phyloP scores from a whole-genome alignment of 2,329 filamentous ascomycete species.

The Dactylellina haptotyla region DNA sequence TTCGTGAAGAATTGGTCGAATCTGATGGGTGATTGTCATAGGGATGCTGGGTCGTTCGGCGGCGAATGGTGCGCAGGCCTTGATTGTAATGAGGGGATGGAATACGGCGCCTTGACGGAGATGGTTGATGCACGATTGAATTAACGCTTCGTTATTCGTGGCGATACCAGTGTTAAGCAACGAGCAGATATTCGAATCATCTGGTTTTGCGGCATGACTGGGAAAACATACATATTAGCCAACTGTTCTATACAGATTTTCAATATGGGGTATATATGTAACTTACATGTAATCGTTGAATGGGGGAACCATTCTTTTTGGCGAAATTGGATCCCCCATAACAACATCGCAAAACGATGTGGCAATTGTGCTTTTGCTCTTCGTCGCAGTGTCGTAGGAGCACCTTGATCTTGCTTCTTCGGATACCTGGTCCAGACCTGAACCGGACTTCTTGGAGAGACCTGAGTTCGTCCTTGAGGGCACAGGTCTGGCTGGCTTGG shows the following conservation, averaged over 20 bases:
- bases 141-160: slow-evolving; percentile 33
- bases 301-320: slow-evolving; percentile 19
- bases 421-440: slow-evolving; percentile 37
- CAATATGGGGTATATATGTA: neutral
- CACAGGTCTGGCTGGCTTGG: slow-evolving; percentile 45
- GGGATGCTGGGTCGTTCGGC: slow-evolving; percentile 33
- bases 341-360: slow-evolving; percentile 46
- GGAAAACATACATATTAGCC: neutral
- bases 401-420: slow-evolving; percentile 39
- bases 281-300: slow-evolving; percentile 40
- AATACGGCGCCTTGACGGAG: slow-evolving; percentile 43
- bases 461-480: slow-evolving; percentile 51
- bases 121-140: slow-evolving; percentile 45
- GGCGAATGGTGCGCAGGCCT: slow-evolving; percentile 49
- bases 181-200: slow-evolving; percentile 47
- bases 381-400: slow-evolving; percentile 41
- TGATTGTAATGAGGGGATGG: slow-evolving; percentile 49
- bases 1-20: slow-evolving; percentile 52
- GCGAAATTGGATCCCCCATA: slow-evolving; percentile 49
- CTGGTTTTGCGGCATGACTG: slow-evolving; percentile 27
- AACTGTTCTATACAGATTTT: neutral
- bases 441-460: slow-evolving; percentile 38
- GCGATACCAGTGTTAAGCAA: slow-evolving; percentile 37
- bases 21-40: slow-evolving; percentile 29
- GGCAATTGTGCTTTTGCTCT: slow-evolving; percentile 21